A percentile compares a stretch with the other conserved stretches of the same genome.
Evolutionary conservation across 2,329 filamentous ascomycete species (phyloP).

Genomic region (Rhynchosporium agropyri): DNA sequence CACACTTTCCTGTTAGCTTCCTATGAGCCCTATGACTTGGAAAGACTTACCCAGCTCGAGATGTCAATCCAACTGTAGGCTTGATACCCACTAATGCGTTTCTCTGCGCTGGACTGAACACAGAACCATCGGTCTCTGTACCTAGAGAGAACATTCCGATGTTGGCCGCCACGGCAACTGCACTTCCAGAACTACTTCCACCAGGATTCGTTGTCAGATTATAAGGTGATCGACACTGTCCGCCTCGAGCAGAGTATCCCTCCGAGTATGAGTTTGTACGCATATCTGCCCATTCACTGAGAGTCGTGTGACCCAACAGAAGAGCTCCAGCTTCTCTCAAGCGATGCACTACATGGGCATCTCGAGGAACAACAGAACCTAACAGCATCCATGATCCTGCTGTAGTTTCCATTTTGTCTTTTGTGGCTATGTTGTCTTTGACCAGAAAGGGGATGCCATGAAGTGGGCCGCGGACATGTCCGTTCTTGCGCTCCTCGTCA

Average conservation of each 20-base stretch:
- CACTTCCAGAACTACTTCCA: slow-evolving; percentile 69
- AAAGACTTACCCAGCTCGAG: slow-evolving; percentile 50
- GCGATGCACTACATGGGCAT: slow-evolving; percentile 63
- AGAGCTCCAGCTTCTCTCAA: slow-evolving; percentile 65
- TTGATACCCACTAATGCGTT: slow-evolving; percentile 75
- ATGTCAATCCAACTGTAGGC: slow-evolving; percentile 74
- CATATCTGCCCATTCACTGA: slow-evolving; percentile 78
- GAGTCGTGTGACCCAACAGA: slow-evolving; percentile 69
- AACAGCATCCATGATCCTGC: slow-evolving; percentile 69
- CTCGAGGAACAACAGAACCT: slow-evolving; percentile 67
- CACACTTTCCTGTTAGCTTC: slow-evolving; percentile 57
- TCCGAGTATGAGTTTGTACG: slow-evolving; percentile 67
- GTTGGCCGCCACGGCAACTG: slow-evolving; percentile 65
- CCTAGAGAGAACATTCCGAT: slow-evolving; percentile 66
- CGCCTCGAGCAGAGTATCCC: slow-evolving; percentile 66
- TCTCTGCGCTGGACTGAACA: slow-evolving; percentile 72
- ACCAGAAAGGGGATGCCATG: slow-evolving; percentile 77
- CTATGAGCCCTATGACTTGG: slow-evolving; percentile 3
- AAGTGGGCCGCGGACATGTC: slow-evolving; percentile 63
- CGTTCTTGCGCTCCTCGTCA: slow-evolving; percentile 61
- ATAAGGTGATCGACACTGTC: slow-evolving; percentile 67
- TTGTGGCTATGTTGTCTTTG: slow-evolving; percentile 73
- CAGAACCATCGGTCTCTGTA: slow-evolving; percentile 73
- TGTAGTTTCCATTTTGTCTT: slow-evolving; percentile 73
- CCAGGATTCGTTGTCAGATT: slow-evolving; percentile 70